phyloP scores from a whole-genome alignment of 768 basidiomycete species.

The Favolaschia claudopus region DNA sequence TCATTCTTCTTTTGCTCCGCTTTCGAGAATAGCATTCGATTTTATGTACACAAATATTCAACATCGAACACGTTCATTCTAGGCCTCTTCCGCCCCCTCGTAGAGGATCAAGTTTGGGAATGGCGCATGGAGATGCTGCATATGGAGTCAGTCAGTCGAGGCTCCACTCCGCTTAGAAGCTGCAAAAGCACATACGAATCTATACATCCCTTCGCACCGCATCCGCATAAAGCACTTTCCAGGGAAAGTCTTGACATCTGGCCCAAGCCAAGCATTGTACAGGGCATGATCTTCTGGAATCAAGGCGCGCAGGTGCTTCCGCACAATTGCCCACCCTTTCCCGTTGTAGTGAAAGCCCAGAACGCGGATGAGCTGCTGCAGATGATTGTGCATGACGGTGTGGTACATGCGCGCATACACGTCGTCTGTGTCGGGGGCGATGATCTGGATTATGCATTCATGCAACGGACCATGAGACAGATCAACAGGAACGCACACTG shows the following conservation, averaged over 20 bases:
- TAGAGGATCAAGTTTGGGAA: constrained; percentile 66
- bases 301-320: constrained; percentile 48
- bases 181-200: constrained; percentile 51
- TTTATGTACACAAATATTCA: background rate
- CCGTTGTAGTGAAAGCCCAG: constrained; percentile 65
- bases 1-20: too few species aligned
- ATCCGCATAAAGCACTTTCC: constrained; percentile 67
- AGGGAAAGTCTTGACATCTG: constrained; percentile 54
- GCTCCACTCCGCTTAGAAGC: too few species aligned
- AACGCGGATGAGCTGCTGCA: constrained; percentile 66
- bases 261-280: constrained; percentile 57
- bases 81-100: constrained; percentile 41
- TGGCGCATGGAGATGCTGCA: constrained; percentile 60
- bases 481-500: constrained; percentile 31
- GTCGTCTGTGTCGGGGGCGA: constrained; percentile 58
- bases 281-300: constrained; percentile 58
- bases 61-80: constrained; percentile 12
- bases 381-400: constrained; percentile 64
- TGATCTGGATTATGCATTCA: constrained; percentile 36
- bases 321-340: constrained; percentile 58
- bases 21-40: too few species aligned
- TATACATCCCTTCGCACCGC: constrained; percentile 63
- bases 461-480: background rate
- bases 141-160: background rate
- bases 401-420: constrained; percentile 67